Base-by-base conservation (phyloP, 495 filamentous ascomycete genomes). In the Lasiosphaeris hirsuta region DNA sequence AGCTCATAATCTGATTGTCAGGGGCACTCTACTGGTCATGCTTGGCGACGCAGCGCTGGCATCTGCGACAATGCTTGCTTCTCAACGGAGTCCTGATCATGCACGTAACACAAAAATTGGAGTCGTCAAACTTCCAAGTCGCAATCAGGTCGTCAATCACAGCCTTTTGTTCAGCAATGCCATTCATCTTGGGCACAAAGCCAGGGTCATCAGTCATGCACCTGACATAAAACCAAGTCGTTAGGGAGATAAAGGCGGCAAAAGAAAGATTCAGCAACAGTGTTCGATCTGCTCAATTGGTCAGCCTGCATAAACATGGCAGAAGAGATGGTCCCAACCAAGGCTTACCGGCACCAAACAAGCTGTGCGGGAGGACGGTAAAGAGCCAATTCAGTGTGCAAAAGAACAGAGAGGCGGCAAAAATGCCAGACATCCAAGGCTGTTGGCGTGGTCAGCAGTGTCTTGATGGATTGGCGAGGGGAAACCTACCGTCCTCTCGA, bases 21-120 rank as follows among this genome's bases (percentile, higher is more conserved):
- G 35, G 17, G 39, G 46, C 35, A 69, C 92, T 78, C n/a, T 74
- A 96, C 93, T 98, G 94, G 67, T 98, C 94, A 71, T 97, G 89
- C 73, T 94, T 96, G 33, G 94, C 90, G 60, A 98, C 86, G 71
- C 94, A 98, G 47, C 94, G 90, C 56, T 85, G 82, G 64, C 94
- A 98, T 59, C 86, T 81, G 65, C 85, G 86, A 75, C 94, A 98
- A 73, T 98, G 94, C 78, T 96, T 97, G 77, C 91, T 96, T 47
- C 94, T 82, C 51, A 97, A 72, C 6, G 94, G 95, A 68, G 85
- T 91, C 51, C 94, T 81, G 51, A 94, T 85, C 92, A 97, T 96
- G 74, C 94, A 98, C 35, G 81, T 79, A 33, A 94, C 86, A 68
- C 94, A 98, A 66, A 97, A 98, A 65, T 97, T 91, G 40, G 86